phyloP scores from a whole-genome alignment of 2,329 filamentous ascomycete genomes.

The Monilinia laxa region DNA sequence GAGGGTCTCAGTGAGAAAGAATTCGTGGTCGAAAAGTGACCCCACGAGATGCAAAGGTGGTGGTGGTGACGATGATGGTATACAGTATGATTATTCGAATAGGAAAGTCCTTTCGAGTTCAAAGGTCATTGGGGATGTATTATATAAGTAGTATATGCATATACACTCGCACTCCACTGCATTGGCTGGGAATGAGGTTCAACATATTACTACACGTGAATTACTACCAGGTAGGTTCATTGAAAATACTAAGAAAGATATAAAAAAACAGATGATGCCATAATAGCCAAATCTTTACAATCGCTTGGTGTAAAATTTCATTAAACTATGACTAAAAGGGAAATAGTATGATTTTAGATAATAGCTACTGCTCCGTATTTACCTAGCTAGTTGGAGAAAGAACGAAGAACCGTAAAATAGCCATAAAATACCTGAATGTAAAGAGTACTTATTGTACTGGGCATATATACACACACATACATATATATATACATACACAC shows the following conservation, averaged over 20 bases:
- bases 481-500: too few species aligned
- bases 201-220: neutral
- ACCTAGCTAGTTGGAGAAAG: neutral
- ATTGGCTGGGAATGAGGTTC: neutral
- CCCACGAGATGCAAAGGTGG: neutral
- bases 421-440: too few species aligned
- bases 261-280: constrained; percentile 20
- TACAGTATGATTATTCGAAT: too few species aligned
- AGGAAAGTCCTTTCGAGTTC: neutral
- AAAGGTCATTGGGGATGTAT: neutral
- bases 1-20: neutral
- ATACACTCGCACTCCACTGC: neutral
- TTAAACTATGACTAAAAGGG: constrained; percentile 10
- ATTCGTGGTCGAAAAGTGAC: neutral
- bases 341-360: neutral
- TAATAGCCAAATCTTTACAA: constrained; percentile 20
- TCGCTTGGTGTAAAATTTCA: neutral
- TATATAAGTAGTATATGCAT: neutral
- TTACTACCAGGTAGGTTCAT: too few species aligned
- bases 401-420: neutral
- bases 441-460: too few species aligned
- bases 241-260: neutral
- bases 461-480: too few species aligned
- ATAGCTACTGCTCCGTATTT: neutral
- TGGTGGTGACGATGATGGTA: neutral